phyloP scores from a whole-genome alignment of 2,329 filamentous ascomycete species.

The Knufia petricola region DNA sequence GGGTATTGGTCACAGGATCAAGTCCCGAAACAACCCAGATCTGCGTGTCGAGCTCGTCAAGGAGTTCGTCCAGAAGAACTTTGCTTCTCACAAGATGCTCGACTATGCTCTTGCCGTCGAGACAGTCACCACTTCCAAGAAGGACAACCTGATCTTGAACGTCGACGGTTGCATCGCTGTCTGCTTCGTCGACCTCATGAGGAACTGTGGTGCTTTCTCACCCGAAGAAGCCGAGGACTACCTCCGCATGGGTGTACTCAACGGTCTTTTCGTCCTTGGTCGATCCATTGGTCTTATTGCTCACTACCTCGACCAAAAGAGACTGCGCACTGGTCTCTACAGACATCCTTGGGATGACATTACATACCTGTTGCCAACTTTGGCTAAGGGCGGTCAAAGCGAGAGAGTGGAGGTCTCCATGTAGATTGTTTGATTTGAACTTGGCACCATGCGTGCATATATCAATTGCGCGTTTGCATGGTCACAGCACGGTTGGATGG shows the following conservation, averaged over 20 bases:
- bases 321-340: conserved; percentile 95
- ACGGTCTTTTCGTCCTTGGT: conserved; percentile 97
- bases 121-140: conserved; percentile 97
- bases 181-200: conserved; percentile 95
- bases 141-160: conserved; percentile 99
- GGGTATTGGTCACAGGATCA: conserved; percentile 98
- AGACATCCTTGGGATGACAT: conserved; percentile 99
- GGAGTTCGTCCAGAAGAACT: conserved; percentile 95
- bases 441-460: not conserved
- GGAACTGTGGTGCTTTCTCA: conserved; percentile 96
- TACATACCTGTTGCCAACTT: conserved; percentile 68
- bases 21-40: conserved; percentile 99
- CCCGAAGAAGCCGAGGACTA: conserved; percentile 97
- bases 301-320: conserved; percentile 99
- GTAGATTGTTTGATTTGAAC: conserved; percentile 30
- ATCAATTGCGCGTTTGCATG: conserved; percentile 7
- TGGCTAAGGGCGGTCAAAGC: conserved; percentile 61
- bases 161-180: conserved; percentile 97
- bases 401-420: conserved; percentile 81
- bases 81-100: conserved; percentile 95
- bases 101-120: conserved; percentile 98
- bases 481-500: conserved; percentile 3
- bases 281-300: conserved; percentile 98
- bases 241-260: conserved; percentile 96
- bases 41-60: conserved; percentile 98